Percentiles rank a stretch among this genome's conserved stretches.
These are phyloP conservation scores for Vanrija pseudolonga DNA, from an alignment of 1,284 basidiomycete genomes.

Conservation along the genomic window DNA sequence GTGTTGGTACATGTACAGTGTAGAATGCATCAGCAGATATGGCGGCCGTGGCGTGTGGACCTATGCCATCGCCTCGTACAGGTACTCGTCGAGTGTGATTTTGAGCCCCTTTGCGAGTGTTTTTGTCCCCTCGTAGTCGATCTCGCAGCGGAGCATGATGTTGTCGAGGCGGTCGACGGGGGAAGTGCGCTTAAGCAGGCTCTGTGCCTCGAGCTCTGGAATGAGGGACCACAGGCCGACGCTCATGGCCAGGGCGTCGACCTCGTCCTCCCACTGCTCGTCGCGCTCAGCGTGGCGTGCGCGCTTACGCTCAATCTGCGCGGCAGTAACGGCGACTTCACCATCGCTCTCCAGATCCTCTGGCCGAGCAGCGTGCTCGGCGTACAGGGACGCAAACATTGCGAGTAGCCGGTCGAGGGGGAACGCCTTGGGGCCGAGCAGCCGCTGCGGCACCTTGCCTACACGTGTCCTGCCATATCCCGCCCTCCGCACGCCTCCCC, in stretches of 20 bases:
- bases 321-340: conserved; percentile 8
- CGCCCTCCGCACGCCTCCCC: conserved; percentile 49
- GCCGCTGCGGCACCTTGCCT: conserved; percentile 60
- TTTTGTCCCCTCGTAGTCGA: conserved; percentile 64
- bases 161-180: conserved; percentile 56
- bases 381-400: conserved; percentile 74
- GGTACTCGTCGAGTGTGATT: conserved; percentile 63
- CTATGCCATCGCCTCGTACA: conserved; percentile 59
- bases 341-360: conserved; percentile 24
- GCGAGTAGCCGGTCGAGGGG: conserved; percentile 77
- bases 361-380: conserved; percentile 65
- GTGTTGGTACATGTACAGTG: background rate
- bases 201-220: conserved; percentile 64
- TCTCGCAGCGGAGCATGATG: conserved; percentile 69
- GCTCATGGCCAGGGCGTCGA: conserved; percentile 38
- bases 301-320: conserved; percentile 51
- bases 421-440: conserved; percentile 76
- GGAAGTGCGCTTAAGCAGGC: conserved; percentile 65
- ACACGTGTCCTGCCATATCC: conserved; percentile 42
- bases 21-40: too few species aligned
- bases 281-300: conserved; percentile 63
- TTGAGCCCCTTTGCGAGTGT: conserved; percentile 62
- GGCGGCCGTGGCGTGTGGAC: too few species aligned
- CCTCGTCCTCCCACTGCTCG: conserved; percentile 43
- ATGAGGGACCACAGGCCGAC: conserved; percentile 56